Percentiles rank a stretch among this genome's conserved stretches.
phyloP scores from a whole-genome alignment of 352 stramenopile genomes.

The Globisporangium splendens region DNA sequence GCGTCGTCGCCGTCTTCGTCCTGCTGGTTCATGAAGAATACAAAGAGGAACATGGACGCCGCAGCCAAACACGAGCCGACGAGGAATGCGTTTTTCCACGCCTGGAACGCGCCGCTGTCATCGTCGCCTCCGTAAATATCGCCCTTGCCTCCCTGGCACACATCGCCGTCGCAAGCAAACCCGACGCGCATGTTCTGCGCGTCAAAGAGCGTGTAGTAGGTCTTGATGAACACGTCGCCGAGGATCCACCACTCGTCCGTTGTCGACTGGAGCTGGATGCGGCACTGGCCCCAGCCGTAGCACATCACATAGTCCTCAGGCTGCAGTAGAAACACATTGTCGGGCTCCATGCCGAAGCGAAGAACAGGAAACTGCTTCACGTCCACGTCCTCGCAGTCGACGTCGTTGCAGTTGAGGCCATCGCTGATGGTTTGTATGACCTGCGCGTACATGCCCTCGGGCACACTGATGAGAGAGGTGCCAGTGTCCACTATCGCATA shows the following conservation, averaged over 20 bases:
- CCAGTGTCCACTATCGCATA: slow-evolving; percentile 88
- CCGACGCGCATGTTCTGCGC: slow-evolving; percentile 84
- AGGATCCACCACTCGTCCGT: slow-evolving; percentile 87
- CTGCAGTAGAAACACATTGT: slow-evolving; percentile 84
- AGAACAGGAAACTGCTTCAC: slow-evolving; percentile 64
- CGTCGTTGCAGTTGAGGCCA: slow-evolving; percentile 62
- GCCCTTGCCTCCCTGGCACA: slow-evolving; percentile 70
- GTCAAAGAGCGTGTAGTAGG: slow-evolving; percentile 91
- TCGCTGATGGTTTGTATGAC: slow-evolving; percentile 59
- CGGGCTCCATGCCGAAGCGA: slow-evolving; percentile 75
- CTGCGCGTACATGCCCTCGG: slow-evolving; percentile 59
- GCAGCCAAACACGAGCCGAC: slow-evolving; percentile 67
- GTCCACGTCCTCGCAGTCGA: slow-evolving; percentile 51
- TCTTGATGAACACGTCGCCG: slow-evolving; percentile 89
- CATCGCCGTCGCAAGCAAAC: slow-evolving; percentile 81
- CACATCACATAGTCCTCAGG: slow-evolving; percentile 79
- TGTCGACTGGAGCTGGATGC: slow-evolving; percentile 75
- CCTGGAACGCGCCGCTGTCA: slow-evolving; percentile 36
- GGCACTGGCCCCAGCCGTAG: slow-evolving; percentile 67
- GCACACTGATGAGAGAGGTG: slow-evolving; percentile 83
- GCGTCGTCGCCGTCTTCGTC: slow-evolving; percentile 37
- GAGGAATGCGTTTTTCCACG: slow-evolving; percentile 66
- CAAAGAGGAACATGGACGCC: slow-evolving; percentile 75
- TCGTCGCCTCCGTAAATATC: slow-evolving; percentile 51
- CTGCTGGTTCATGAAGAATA: slow-evolving; percentile 80